Base-by-base conservation (phyloP, 2,329 filamentous ascomycete species). In the Fusarium gaditjirri region DNA sequence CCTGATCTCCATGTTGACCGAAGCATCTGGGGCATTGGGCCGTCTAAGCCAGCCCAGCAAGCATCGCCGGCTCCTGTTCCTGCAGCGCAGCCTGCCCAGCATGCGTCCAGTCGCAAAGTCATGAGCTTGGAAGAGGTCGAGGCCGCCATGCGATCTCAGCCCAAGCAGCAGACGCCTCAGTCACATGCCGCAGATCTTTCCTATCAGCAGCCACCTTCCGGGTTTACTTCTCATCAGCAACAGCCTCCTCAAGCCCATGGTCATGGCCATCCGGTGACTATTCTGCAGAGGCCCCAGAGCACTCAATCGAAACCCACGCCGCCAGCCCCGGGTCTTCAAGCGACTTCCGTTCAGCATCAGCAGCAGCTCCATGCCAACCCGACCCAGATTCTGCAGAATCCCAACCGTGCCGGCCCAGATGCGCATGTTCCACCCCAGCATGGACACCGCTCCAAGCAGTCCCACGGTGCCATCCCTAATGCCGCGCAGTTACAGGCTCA, bases 101-200 rank as follows among this genome's bases (percentile, higher is more conserved):
- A 80, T 38, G 72, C 77, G 53, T 72, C 79, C 23, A 79, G 87
- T 44, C 90, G 91, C 77, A 98, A 95, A 84, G 92, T 98, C 83
- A 91, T 99, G 92, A 98, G 94, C 77, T 82, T 99, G 78, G 96
- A 98, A 80, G 96, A 99, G 84, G 95, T 99, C 25, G 96, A 99
- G 83, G 95, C 95, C 59, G 91, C 94, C 72, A 95, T 99, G 92
- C 90, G 93, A 67, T 87, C 89, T 38, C 92, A 95, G 74, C 83
- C 89, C 36, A 88, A 89, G 76, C 87, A 86, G 69, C 83, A 85
- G 16, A 76, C 83, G 16, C 79, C 83, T 61, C 78, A 76, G n/a
- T 73, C 76, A 29, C 74, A 72, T 41, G 54, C 68, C 43, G 69
- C 72, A 21, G 75, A 81, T 12, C 72, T 81, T 69, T 47, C 75